phyloP scores from a whole-genome alignment of 2,329 filamentous ascomycete genomes.

The Orbilia oligospora region DNA sequence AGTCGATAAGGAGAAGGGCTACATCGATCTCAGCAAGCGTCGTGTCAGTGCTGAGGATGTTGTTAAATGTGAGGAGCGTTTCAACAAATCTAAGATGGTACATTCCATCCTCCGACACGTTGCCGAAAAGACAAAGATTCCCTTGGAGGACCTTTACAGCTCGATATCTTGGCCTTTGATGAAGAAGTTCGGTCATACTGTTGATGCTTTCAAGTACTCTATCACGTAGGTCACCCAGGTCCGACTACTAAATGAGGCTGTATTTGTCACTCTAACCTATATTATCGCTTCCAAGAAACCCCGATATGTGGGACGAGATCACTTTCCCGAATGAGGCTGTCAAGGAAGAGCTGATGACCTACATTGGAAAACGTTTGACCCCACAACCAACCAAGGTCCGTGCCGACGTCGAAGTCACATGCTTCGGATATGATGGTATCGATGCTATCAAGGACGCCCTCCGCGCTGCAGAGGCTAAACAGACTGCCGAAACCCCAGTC shows the following conservation, averaged over 20 bases:
- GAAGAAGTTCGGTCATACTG: slow-evolving; percentile 95
- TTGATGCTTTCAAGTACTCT: slow-evolving; percentile 98
- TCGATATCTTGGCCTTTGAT: slow-evolving; percentile 96
- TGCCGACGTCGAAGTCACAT: slow-evolving; percentile 96
- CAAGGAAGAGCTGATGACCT: slow-evolving; percentile 89
- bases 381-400: slow-evolving; percentile 99
- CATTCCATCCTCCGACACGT: slow-evolving; percentile 99
- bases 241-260: neutral
- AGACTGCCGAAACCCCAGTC: slow-evolving; percentile 92
- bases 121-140: slow-evolving; percentile 92
- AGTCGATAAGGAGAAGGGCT: slow-evolving; percentile 99
- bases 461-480: slow-evolving; percentile 89
- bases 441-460: slow-evolving; percentile 96
- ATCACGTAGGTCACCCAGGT: slow-evolving; percentile 79
- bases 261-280: slow-evolving; percentile 1
- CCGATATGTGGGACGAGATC: slow-evolving; percentile 95
- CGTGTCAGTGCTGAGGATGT: slow-evolving; percentile 98
- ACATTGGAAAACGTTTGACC: slow-evolving; percentile 96
- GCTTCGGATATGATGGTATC: slow-evolving; percentile 96
- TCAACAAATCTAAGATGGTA: slow-evolving; percentile 99
- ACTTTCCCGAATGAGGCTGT: slow-evolving; percentile 87
- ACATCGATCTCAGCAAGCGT: slow-evolving; percentile 98
- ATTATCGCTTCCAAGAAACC: slow-evolving; percentile 75
- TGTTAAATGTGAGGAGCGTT: slow-evolving; percentile 97
- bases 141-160: slow-evolving; percentile 96